Base-by-base conservation (phyloP, 768 basidiomycete species). In the Termitomyces sp. region DNA sequence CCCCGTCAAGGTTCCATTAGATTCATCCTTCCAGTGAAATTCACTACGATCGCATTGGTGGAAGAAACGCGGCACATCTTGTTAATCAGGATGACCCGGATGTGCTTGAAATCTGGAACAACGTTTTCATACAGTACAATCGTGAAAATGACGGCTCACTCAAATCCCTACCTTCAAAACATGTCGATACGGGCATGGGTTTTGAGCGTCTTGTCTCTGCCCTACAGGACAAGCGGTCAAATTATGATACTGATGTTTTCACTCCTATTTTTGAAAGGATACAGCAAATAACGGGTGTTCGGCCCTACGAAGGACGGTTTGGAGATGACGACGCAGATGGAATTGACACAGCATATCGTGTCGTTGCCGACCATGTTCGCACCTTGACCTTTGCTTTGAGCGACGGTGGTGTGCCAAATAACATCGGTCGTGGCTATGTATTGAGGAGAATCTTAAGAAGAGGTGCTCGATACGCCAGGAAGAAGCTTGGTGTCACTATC, bases 31-130 rank as follows among this genome's bases (percentile, higher is more conserved):
- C 1, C 66, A 93, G 93, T 64, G 97, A 99, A 73, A 89, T 99
- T 60, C 97, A 99, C 72, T 96, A 83, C 67, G 97, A 99, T 72
- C 89, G 94, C 43, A 92, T 98, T 61, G 97, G 97, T n/a, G 92
- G 90, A n/a, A 84, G 97, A 50, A 93, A 98, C 68, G 96, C 94
- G 52, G 84, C 94, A 6, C 79, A 87, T 65, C 85, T 97, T 47
- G 97, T 99, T 63, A 98, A 99, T 71, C 80, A 87, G 64, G 97
- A 99, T 69, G 97, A 98, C 68, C 94, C 97, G 1, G 87, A 95
- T 61, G 97, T 99, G 8, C 81, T 99, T 57, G 94, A 96, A 72
- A 95, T 99, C 63, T 99, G 97, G 97, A 99, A 99, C 77, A 98
- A 97, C 69, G 97, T 99, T 56, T 99, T 98, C 70, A 98, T 99